Percentiles rank a stretch among this genome's conserved stretches.
These are phyloP conservation scores for Xylaria nigripes DNA, from an alignment of 495 filamentous ascomycete species.

Conservation along the genomic window DNA sequence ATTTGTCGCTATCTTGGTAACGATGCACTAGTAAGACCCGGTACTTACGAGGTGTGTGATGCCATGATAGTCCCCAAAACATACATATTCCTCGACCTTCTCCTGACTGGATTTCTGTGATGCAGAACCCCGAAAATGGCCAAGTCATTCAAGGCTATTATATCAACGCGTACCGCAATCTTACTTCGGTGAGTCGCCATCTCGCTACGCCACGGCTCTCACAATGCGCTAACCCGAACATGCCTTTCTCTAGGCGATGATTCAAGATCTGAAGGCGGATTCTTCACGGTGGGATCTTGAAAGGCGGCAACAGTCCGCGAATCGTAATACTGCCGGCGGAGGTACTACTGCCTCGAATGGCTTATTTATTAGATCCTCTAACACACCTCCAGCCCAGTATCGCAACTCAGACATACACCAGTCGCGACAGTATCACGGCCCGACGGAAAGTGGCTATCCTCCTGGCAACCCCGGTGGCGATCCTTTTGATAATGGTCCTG, in stretches of 20 bases:
- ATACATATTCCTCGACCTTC: neutral
- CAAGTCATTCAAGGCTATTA: conserved; percentile 62
- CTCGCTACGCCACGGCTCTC: neutral
- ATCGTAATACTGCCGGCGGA: conserved; percentile 41
- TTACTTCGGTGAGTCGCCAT: conserved; percentile 64
- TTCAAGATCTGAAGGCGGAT: conserved; percentile 75
- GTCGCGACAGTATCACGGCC: conserved; percentile 44
- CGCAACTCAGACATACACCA: conserved; percentile 44
- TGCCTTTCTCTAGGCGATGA: conserved; percentile 59
- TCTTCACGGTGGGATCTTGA: conserved; percentile 74
- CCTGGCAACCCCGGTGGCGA: conserved; percentile 19
- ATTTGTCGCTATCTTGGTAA: conserved; percentile 90
- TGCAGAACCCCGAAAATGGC: conserved; percentile 43
- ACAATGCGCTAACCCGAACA: conserved; percentile 12
- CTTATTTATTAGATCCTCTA: conserved; percentile 47
- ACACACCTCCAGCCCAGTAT: conserved; percentile 49
- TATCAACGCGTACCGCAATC: conserved; percentile 79
- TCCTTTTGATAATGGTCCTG: conserved; percentile 23
- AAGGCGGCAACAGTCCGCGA: conserved; percentile 44
- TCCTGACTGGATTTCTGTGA: conserved; percentile 14
- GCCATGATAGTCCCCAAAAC: conserved; percentile 3
- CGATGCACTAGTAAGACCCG: conserved; percentile 82
- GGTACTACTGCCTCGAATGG: conserved; percentile 49
- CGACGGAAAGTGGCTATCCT: conserved; percentile 25
- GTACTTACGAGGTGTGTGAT: conserved; percentile 61